Evolutionary conservation across 2,329 filamentous ascomycete genomes (phyloP).

Genomic region (Aureobasidium mangrovei): DNA sequence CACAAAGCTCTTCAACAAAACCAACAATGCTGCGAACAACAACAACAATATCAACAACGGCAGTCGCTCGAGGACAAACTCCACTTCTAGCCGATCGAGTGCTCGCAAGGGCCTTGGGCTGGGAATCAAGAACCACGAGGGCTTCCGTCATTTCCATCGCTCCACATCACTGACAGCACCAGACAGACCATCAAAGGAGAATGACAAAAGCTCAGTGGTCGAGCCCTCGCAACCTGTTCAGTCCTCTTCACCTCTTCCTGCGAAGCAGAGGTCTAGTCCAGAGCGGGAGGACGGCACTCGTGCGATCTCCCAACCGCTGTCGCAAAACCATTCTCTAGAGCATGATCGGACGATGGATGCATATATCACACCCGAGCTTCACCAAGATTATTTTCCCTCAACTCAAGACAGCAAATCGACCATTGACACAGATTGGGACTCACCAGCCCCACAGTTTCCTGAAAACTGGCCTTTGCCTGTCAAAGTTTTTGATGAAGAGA

Average conservation of each 20-base stretch:
- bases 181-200: neutral
- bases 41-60: constrained; percentile 20
- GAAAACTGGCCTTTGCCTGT: constrained; percentile 16
- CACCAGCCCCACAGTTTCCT: constrained; percentile 5
- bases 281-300: neutral
- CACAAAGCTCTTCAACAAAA: constrained; percentile 29
- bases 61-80: constrained; percentile 6
- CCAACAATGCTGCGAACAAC: constrained; percentile 20
- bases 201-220: neutral
- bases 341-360: neutral
- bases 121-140: constrained; percentile 7
- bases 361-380: constrained; percentile 6
- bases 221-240: neutral
- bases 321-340: neutral
- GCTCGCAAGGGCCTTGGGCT: neutral
- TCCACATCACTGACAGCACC: neutral
- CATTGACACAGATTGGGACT: constrained; percentile 7
- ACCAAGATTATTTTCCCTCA: constrained; percentile 5
- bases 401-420: constrained; percentile 7
- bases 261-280: neutral
- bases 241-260: neutral
- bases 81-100: constrained; percentile 8
- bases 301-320: neutral
- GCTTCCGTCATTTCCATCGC: constrained; percentile 11
- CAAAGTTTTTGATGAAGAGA: constrained; percentile 10